Base-by-base conservation (phyloP, 768 basidiomycete genomes). In the Pulveroboletus frians region DNA sequence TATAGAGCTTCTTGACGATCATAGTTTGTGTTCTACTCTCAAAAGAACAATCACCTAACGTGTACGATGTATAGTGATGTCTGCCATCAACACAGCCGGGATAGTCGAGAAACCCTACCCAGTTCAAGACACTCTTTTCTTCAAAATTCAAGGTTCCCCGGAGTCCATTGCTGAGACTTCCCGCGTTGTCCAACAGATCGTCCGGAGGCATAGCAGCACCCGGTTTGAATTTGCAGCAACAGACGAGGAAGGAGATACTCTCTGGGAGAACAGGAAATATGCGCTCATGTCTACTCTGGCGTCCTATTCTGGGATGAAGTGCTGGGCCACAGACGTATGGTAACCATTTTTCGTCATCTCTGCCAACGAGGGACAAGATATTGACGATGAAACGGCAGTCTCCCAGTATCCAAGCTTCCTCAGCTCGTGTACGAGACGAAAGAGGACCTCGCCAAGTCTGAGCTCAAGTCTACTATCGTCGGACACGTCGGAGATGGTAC, bases 301-400 rank as follows among this genome's bases (percentile, higher is more conserved):
- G 4, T 72, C 81, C 3, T 62, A 79, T 44, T 84, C 85, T 13
- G 88, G 80, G 9, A 69, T 72, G 15, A 79, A 78, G 36, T 81
- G 80, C 52, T 93, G 89, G 91, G 86, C 83, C 20, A 95, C 92
- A 1, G 92, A 93, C 66, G 92, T 93, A 26, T 94, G 92, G 89
- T 89, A 67, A 50, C 72, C 1, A 6, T 43, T 23, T 43, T 31
- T 5, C 7, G 14, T 36, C 9, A 36, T 29, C 18, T 30, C 39
- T 4, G 2, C 1, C 2, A 10, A 9, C 13, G 5, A 9, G 17
- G 3, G 13, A 14, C 23, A n/a, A 17, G 23, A 17, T 14, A 7
- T 15, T 39, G 42, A 51, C 39, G 10, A 29, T 10, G 40, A 17
- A 17, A 9, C 10, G 23, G 5, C 46, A 84, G 82, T 54, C 85